Evolutionary conservation across 1,139 yeast species (phyloP).

Genomic region (Zhuliangozyma parablackwelliae): DNA sequence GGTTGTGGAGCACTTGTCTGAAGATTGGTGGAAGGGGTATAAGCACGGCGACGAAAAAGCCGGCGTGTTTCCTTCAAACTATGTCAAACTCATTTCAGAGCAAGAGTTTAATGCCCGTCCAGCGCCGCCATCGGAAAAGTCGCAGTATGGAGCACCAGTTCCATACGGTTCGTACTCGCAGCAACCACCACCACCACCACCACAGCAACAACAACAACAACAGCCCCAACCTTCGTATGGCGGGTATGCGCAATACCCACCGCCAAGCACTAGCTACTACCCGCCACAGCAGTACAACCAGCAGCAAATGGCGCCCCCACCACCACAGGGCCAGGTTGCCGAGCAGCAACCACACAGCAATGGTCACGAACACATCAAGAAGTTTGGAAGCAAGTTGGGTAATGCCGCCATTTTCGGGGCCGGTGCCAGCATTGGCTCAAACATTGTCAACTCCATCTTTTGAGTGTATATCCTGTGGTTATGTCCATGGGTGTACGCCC

Average conservation of each 20-base stretch:
- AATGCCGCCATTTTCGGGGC: slow-evolving; percentile 95
- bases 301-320: slow-evolving; percentile 19
- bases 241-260: slow-evolving; percentile 49
- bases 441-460: slow-evolving; percentile 79
- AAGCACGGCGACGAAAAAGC: slow-evolving; percentile 43
- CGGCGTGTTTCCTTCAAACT: slow-evolving; percentile 90
- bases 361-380: slow-evolving; percentile 43
- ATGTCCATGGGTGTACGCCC: neutral
- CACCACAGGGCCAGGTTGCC: slow-evolving; percentile 10
- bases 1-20: slow-evolving; percentile 68
- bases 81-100: slow-evolving; percentile 52
- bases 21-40: slow-evolving; percentile 90
- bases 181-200: slow-evolving; percentile 11
- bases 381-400: slow-evolving; percentile 80
- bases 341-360: slow-evolving; percentile 18
- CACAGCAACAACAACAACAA: slow-evolving; percentile 13
- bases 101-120: slow-evolving; percentile 22
- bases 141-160: slow-evolving; percentile 6
- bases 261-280: slow-evolving; percentile 42
- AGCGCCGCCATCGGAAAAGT: slow-evolving; percentile 7
- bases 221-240: slow-evolving; percentile 34
- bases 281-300: slow-evolving; percentile 30
- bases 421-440: slow-evolving; percentile 93
- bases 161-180: slow-evolving; percentile 10
- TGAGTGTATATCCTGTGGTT: slow-evolving; percentile 19